Conservation (phyloP, 2,329 filamentous ascomycete genomes). For the Tolypocladium inflatum region DNA sequence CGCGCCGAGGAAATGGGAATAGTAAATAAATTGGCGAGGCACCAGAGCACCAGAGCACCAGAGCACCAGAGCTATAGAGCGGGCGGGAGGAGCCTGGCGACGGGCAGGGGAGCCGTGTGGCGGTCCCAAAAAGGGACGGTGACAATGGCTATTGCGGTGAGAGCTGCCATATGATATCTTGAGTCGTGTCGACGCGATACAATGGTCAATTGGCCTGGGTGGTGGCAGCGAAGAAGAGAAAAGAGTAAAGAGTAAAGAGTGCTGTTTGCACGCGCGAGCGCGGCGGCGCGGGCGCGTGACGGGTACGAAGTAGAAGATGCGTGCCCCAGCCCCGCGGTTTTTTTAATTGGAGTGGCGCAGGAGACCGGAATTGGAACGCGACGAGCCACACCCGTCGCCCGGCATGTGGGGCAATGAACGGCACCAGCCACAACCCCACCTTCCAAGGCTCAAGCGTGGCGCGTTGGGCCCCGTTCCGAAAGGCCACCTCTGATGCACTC, state of each 20-base stretch:
- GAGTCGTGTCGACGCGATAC: not conserved
- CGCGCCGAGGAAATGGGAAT: not conserved
- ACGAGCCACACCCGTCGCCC: not conserved
- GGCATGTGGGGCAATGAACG: not conserved
- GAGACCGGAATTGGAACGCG: not conserved
- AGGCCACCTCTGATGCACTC: not conserved
- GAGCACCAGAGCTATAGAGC: not conserved
- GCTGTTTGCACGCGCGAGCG: not conserved
- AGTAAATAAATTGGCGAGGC: not conserved
- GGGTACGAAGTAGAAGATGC: not conserved
- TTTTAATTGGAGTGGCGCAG: not conserved
- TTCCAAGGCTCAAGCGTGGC: not conserved
- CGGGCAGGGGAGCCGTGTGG: not conserved
- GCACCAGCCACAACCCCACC: not conserved
- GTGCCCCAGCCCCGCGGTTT: not conserved
- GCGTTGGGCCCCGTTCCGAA: not conserved
- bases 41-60: too few relatives aligned
- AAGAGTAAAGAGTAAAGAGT: not conserved
- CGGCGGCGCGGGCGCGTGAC: not conserved
- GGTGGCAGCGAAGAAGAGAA: not conserved
- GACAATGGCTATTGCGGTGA: not conserved
- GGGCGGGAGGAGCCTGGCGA: not conserved
- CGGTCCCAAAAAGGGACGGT: not conserved
- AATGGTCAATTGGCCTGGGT: not conserved
- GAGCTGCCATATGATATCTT: not conserved